Percentiles rank a stretch among this genome's conserved stretches.
These are phyloP conservation scores for Lachnellula cervina DNA, from an alignment of 2,329 filamentous ascomycete genomes.

Conservation along the genomic window DNA sequence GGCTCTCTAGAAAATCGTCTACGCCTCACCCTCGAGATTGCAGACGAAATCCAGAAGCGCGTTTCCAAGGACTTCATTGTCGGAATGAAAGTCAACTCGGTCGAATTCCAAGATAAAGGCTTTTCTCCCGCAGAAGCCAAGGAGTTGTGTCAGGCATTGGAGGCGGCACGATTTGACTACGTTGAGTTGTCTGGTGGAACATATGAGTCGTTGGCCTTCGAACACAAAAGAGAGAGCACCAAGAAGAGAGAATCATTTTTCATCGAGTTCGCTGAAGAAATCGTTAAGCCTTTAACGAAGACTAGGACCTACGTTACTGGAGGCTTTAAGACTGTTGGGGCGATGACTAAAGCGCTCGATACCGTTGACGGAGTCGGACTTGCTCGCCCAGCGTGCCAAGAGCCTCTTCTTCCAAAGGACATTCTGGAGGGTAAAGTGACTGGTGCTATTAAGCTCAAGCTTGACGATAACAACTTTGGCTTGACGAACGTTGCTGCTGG, in stretches of 20 bases:
- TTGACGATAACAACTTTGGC: conserved; percentile 49
- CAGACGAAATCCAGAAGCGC: conserved; percentile 51
- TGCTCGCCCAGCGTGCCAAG: conserved; percentile 41
- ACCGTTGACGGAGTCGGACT: conserved; percentile 46
- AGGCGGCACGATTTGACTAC: conserved; percentile 55
- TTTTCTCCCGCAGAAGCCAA: conserved; percentile 55
- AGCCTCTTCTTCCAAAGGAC: conserved; percentile 37
- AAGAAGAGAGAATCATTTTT: conserved; percentile 61
- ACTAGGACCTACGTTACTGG: conserved; percentile 54
- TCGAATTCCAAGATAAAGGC: conserved; percentile 52
- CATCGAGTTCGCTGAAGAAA: conserved; percentile 55
- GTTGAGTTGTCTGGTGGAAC: conserved; percentile 63
- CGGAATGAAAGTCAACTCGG: conserved; percentile 54
- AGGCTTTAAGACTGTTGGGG: conserved; percentile 52
- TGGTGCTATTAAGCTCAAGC: conserved; percentile 42
- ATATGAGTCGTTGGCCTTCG: conserved; percentile 46
- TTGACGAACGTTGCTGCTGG: conserved; percentile 21
- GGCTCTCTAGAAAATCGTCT: conserved; percentile 31
- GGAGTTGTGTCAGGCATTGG: conserved; percentile 46
- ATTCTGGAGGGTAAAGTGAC: conserved; percentile 40
- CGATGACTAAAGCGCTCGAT: conserved; percentile 45
- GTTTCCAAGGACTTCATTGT: conserved; percentile 40
- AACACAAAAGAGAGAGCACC: conserved; percentile 34
- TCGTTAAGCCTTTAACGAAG: conserved; percentile 42
- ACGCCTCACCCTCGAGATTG: conserved; percentile 50